phyloP scores from a whole-genome alignment of 2,329 filamentous ascomycete genomes.

The Pseudohalonectria lignicola region DNA sequence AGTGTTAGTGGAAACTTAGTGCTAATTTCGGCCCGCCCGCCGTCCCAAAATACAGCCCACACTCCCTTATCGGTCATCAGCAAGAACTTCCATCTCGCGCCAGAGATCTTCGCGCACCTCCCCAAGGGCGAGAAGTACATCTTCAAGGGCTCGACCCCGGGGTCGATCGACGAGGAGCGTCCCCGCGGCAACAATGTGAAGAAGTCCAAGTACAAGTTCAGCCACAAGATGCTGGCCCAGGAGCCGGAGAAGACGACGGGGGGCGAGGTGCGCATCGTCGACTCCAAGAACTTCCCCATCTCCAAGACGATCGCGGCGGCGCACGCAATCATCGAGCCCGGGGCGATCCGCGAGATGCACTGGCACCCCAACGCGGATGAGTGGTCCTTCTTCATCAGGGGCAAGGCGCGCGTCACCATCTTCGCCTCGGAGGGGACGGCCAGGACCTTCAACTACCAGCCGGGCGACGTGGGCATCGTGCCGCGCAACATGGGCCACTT shows the following conservation, averaged over 20 bases:
- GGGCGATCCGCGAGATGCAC: constrained; percentile 68
- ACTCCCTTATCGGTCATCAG: constrained; percentile 61
- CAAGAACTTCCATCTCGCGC: constrained; percentile 65
- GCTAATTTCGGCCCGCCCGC: too few relatives aligned
- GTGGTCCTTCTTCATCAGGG: constrained; percentile 70
- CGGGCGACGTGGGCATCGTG: constrained; percentile 69
- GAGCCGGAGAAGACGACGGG: constrained; percentile 55
- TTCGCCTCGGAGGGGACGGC: constrained; percentile 60
- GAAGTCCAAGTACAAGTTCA: constrained; percentile 57
- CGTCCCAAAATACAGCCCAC: constrained; percentile 40
- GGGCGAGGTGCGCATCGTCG: constrained; percentile 62
- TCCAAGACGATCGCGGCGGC: constrained; percentile 65
- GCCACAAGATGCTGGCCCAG: constrained; percentile 61
- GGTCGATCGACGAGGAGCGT: constrained; percentile 52
- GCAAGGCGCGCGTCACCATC: constrained; percentile 62
- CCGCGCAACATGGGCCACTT: constrained; percentile 71
- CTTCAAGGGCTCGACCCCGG: constrained; percentile 58
- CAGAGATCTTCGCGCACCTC: constrained; percentile 59
- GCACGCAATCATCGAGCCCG: constrained; percentile 59
- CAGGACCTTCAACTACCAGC: constrained; percentile 64
- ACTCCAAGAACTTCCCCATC: constrained; percentile 66
- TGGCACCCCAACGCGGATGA: constrained; percentile 74
- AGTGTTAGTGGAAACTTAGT: too few relatives aligned
- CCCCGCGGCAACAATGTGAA: constrained; percentile 51
- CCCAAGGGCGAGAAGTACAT: constrained; percentile 64